Base-by-base conservation (phyloP, 139 green algal species). In the Deuterostichococcus epilithicus region DNA sequence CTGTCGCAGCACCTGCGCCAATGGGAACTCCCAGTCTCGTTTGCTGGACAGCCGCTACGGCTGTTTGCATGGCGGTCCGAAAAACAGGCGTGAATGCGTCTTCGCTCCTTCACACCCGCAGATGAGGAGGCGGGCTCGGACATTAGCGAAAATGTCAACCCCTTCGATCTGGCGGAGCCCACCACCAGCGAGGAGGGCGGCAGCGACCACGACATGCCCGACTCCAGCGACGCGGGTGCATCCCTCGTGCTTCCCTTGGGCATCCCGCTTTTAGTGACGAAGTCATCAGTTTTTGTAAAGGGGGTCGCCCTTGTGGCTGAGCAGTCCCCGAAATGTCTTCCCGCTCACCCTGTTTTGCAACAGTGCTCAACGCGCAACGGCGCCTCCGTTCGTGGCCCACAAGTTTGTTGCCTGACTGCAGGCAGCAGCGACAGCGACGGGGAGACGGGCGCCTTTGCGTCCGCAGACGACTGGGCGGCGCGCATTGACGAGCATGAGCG, bases 381-480 rank as follows among this genome's bases (percentile, higher is more conserved):
- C n/a, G n/a, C n/a, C n/a, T n/a, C n/a, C n/a, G n/a, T n/a, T n/a
- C n/a, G n/a, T n/a, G n/a, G n/a, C n/a, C n/a, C n/a, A n/a, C n/a
- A n/a, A n/a, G 44, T 42, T 72, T 22, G 28, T 74, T 8, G 45
- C 28, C 22, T 13, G 36, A 58, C 20, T 25, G 63, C 25, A 35
- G 37, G 32, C 44, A 39, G 67, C 66, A 47, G 76, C 39, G 34
- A 47, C 70, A 63, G 44, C n/a, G 38, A 44, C 34, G 59, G 68
- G 2, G 69, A 83, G 69, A 65, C 47, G 22, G 77, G 67, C 60
- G 70, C 87, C 28, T 93, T 94, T 86, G 89, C 88, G 0, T 79
- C 78, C 8, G 88, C 85, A 0, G 86, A 92, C 33, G 85, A 90
- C 23, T 94, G 89, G 52, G 78, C 59, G 20, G 73, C 45, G 23